Evolutionary conservation across 139 green algal genomes (phyloP), one percentile per base, ranked within the genome.

Genomic region (Zygnema circumcarinatum): DNA sequence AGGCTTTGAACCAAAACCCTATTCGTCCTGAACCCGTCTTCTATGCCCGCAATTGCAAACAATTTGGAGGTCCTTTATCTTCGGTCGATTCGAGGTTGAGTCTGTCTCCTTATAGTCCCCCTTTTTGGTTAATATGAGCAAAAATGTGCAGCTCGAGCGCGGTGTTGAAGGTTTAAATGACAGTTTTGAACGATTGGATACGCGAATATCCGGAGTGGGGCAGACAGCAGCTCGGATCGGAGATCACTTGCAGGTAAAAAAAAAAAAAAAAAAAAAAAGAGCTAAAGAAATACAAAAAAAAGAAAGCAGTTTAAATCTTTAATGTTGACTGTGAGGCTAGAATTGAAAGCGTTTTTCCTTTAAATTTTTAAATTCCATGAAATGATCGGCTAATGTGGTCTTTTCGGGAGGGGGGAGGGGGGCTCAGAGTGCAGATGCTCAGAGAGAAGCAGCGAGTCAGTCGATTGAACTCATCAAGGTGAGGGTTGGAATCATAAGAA

Each of bases 391-490:
- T n/a, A n/a, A n/a, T n/a, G n/a, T n/a, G n/a, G n/a, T n/a, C n/a
- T n/a, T n/a, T n/a, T n/a, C n/a, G n/a, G n/a, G n/a, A n/a, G n/a
- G n/a, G n/a, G n/a, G n/a, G n/a, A n/a, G n/a, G n/a, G n/a, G n/a
- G n/a, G n/a, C n/a, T n/a, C 83, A 88, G 83, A 88, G 83, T 88
- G 84, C 84, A 16, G 84, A 89, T 87, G 74, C 84, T 35, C 75
- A 89, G 78, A 31, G 76, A 31, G 84, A 89, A 39, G 42, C 76
- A 33, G 84, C 84, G 3, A 40, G 20, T 29, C 82, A 89, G 33
- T 76, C 41, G 7, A 89, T 89, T 31, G 84, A 89, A 11, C 76
- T 87, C 22, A 89, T 89, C 84, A 41, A 87, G 83, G 83, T 88
- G n/a, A n/a, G n/a, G n/a, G n/a, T n/a, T n/a, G n/a, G n/a, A n/a